A percentile compares a stretch with the other conserved stretches of the same genome.
Conservation (phyloP, 805 yeast genomes). For the Saccharomycopsis microspora region DNA sequence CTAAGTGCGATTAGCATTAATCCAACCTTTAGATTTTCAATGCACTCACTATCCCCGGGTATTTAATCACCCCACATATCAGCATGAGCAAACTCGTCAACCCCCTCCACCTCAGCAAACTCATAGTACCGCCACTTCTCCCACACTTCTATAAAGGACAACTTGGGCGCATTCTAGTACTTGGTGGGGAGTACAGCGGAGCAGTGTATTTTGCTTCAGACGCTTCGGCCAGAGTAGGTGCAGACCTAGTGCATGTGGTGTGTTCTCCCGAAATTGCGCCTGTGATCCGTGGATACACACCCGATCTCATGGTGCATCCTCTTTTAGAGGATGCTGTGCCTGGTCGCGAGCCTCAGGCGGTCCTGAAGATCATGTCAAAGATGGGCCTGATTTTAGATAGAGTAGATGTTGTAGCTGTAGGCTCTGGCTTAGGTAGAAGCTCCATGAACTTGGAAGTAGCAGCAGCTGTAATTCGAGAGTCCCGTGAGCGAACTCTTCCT, state of each 20-base stretch:
- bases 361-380: conserved; percentile 42
- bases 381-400: conserved; percentile 45
- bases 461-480: conserved; percentile 43
- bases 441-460: conserved; percentile 49
- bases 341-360: conserved; percentile 20
- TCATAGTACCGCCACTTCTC: conserved; percentile 63
- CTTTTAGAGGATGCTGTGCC: conserved; percentile 33
- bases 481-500: conserved; percentile 48
- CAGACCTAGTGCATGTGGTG: conserved; percentile 82
- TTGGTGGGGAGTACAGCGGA: conserved; percentile 95
- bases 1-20: no score
- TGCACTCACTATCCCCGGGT: no score
- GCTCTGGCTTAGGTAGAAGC: conserved; percentile 93
- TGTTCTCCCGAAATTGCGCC: conserved; percentile 73
- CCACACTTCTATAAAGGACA: conserved; percentile 82
- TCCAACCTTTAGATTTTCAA: no score
- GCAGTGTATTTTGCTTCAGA: conserved; percentile 90
- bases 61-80: no score
- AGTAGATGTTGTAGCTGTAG: conserved; percentile 75
- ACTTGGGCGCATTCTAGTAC: conserved; percentile 70
- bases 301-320: conserved; percentile 95
- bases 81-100: conserved; percentile 1
- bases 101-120: neutral
- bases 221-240: conserved; percentile 75
- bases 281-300: conserved; percentile 78